Evolutionary conservation across 2,329 filamentous ascomycete species (phyloP), one percentile per base, ranked within the genome.

Genomic region (Paecilomyces sp.): DNA sequence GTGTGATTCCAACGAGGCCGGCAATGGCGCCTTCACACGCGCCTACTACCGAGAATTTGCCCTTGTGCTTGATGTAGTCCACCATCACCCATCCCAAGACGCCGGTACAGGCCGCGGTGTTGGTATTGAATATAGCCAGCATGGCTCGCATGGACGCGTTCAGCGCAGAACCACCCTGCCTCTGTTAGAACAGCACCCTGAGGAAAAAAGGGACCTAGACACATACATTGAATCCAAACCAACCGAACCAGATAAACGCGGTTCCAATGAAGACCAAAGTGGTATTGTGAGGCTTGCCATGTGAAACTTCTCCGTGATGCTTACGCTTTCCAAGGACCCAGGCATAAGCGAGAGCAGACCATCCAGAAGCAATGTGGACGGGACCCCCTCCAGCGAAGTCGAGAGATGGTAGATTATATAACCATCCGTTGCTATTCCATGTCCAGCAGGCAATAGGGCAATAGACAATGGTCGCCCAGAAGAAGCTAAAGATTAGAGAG

Each of bases 351-450:
- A 91, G 82, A 11, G 88, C 88, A 22, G 87, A 85, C 60, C 86
- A 86, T 36, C 88, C 88, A 1, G 86, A 89, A 22, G 87, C 83
- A 68, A 91, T 88, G 75, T 91, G 88, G 22, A 91, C 88, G 41
- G 88, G 88, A 12, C 87, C 88, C 54, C 88, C 88, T 53, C 88
- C 89, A 34, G 89, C 88, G 67, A 90, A 91, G 73, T 91, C 88
- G 65, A 90, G 83, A 28, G 86, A 84, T 55, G 86, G 86, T 51
- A 91, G 81, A 22, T 83, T 82, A 74, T 81, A 87, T 30, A 89
- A 81, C 87, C 88, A 91, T 54, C 88, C 88, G 62, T 85, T 86
- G 57, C 80, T 76, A 74, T 90, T 91, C 89, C 88, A 91, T 54
- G 88, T 90, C 83, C 88, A 90, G 75, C 88, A 89, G 54, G 88